These are phyloP conservation scores for Paraglomus brasilianum DNA, from an alignment of 192 early-diverging fungal genomes.

Conservation along the genomic window DNA sequence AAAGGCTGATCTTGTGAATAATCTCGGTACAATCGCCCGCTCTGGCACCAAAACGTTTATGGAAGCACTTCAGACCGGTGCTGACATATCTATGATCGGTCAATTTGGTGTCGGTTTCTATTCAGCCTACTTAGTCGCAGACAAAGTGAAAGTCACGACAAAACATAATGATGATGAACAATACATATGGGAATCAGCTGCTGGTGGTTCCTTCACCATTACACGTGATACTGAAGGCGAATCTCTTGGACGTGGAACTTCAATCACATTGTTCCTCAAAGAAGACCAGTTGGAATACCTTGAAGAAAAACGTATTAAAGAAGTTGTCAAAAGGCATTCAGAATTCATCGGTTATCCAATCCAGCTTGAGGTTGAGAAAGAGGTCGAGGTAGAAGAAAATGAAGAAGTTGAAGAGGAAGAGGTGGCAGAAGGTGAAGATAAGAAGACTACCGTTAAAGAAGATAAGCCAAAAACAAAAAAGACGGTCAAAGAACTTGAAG, in stretches of 20 bases:
- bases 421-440: not conserved
- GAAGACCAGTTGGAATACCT: constrained; percentile 98
- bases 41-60: constrained; percentile 99
- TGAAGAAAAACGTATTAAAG: constrained; percentile 98
- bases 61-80: constrained; percentile 94
- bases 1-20: constrained; percentile 88
- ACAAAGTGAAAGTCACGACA: constrained; percentile 93
- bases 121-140: constrained; percentile 99
- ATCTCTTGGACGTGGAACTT: constrained; percentile 91
- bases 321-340: constrained; percentile 99
- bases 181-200: constrained; percentile 93
- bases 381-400: constrained; percentile 86
- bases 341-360: constrained; percentile 99
- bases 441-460: constrained; percentile 32
- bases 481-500: constrained; percentile 45
- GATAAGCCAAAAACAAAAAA: constrained; percentile 32
- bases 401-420: constrained; percentile 59
- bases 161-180: constrained; percentile 98
- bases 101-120: constrained; percentile 99
- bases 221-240: constrained; percentile 89
- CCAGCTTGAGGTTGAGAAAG: constrained; percentile 97
- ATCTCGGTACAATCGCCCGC: constrained; percentile 99
- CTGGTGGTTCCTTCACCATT: constrained; percentile 91
- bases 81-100: constrained; percentile 99
- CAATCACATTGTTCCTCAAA: constrained; percentile 96